A percentile compares a stretch with the other conserved stretches of the same genome.
Evolutionary conservation across 2,329 filamentous ascomycete genomes (phyloP).

Genomic region (Talaromyces piceae): DNA sequence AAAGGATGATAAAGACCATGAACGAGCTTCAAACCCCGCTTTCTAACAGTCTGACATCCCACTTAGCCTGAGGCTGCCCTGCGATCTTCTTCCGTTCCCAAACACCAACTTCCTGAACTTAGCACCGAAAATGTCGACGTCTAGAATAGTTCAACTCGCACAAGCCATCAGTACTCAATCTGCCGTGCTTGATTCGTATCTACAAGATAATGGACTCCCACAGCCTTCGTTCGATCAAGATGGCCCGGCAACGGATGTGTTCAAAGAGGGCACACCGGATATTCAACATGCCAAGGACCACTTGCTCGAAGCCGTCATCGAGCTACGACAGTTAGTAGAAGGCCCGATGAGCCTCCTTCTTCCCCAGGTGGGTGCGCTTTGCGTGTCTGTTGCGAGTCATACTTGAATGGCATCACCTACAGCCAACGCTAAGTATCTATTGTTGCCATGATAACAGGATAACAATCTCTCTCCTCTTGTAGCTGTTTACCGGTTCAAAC

Average conservation of each 20-base stretch:
- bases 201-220: slow-evolving; percentile 6
- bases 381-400: not conserved
- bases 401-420: not conserved
- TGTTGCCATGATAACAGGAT: no score
- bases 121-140: slow-evolving; percentile 6
- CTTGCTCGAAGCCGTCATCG: slow-evolving; percentile 8
- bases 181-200: slow-evolving; percentile 4
- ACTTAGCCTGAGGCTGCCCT: no score
- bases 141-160: slow-evolving; percentile 10
- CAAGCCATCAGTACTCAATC: slow-evolving; percentile 9
- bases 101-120: no score
- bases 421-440: not conserved
- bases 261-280: slow-evolving; percentile 3
- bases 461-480: slow-evolving; percentile 8
- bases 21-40: no score
- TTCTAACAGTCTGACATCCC: no score
- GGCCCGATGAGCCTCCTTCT: slow-evolving; percentile 10
- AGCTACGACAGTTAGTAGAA: slow-evolving; percentile 8
- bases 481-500: slow-evolving; percentile 11
- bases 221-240: slow-evolving; percentile 8
- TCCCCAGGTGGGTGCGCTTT: slow-evolving; percentile 2
- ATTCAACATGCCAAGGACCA: slow-evolving; percentile 7
- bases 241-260: slow-evolving; percentile 5
- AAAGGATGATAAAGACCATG: no score
- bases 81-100: no score